Conservation (phyloP, 2,329 filamentous ascomycete genomes). For the Neofusicoccum ribis region DNA sequence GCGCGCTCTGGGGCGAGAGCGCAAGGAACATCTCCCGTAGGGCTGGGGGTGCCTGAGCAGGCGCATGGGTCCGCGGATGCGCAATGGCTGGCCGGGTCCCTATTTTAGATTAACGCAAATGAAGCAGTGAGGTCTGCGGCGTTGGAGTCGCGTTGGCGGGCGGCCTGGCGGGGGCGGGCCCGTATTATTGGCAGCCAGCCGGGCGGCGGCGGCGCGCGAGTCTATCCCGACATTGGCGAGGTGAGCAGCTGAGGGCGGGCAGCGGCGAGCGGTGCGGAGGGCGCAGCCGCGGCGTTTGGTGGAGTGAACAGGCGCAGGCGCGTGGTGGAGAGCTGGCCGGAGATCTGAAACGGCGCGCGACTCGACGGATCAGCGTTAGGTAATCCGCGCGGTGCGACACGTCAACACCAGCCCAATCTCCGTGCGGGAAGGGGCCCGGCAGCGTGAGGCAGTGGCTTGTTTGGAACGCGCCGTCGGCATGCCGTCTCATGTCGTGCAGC, state of each 20-base stretch:
- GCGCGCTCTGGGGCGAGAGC: background rate
- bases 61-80: background rate
- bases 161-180: background rate
- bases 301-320: background rate
- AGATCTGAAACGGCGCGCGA: constrained; percentile 7
- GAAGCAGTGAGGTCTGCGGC: background rate
- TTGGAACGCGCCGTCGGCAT: background rate
- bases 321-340: background rate
- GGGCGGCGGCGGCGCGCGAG: background rate
- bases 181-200: background rate
- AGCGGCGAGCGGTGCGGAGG: no score
- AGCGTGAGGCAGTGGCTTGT: background rate
- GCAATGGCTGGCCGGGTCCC: background rate
- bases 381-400: constrained; percentile 1
- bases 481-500: background rate
- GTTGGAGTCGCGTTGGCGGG: background rate
- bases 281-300: no score
- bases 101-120: constrained; percentile 13
- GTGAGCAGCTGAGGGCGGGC: background rate
- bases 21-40: constrained; percentile 14
- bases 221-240: background rate
- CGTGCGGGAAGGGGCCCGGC: background rate
- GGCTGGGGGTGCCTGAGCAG: constrained; percentile 9
- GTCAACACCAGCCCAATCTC: constrained; percentile 1
- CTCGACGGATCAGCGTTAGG: background rate